Evolutionary conservation across 768 basidiomycete genomes (phyloP).

Genomic region (Xerocomus spinulosus): DNA sequence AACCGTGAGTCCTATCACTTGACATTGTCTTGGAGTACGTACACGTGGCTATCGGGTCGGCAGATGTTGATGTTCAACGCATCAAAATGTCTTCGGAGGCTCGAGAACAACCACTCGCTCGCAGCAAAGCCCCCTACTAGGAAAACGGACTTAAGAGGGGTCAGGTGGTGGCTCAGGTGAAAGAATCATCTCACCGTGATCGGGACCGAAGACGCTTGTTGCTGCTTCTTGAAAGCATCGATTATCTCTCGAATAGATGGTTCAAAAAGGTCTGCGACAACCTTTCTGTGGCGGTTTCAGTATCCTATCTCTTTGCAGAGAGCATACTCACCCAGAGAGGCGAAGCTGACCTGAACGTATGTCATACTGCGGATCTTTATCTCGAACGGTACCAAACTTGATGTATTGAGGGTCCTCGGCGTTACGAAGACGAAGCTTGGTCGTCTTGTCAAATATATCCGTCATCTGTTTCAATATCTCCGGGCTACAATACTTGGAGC

Average conservation of each 20-base stretch:
- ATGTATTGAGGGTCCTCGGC: slow-evolving; percentile 36
- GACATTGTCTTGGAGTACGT: slow-evolving; percentile 17
- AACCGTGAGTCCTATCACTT: slow-evolving; percentile 9
- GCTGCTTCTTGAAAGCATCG: slow-evolving; percentile 33
- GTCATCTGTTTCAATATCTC: slow-evolving; percentile 36
- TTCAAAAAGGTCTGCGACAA: slow-evolving; percentile 41
- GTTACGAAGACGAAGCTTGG: slow-evolving; percentile 43
- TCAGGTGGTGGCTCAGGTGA: neutral
- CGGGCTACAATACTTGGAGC: slow-evolving; percentile 28
- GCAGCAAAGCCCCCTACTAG: slow-evolving; percentile 54
- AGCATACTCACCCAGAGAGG: slow-evolving; percentile 31
- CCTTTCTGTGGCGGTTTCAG: slow-evolving; percentile 24
- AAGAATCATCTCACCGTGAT: slow-evolving; percentile 29
- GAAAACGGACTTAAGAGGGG: slow-evolving; percentile 33
- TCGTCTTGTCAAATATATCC: slow-evolving; percentile 35
- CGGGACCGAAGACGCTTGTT: slow-evolving; percentile 24
- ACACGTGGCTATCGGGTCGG: slow-evolving; percentile 54
- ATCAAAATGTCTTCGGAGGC: slow-evolving; percentile 38
- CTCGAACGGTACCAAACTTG: slow-evolving; percentile 38
- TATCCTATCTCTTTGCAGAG: neutral
- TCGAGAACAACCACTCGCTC: slow-evolving; percentile 44
- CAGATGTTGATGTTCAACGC: slow-evolving; percentile 38
- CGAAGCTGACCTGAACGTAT: slow-evolving; percentile 39
- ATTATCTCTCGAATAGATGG: slow-evolving; percentile 38
- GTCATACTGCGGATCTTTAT: slow-evolving; percentile 35